A percentile compares a stretch with the other conserved stretches of the same genome.
These are phyloP conservation scores for Crithidia sp. DNA, from an alignment of 208 protist species.

Conservation along the genomic window DNA sequence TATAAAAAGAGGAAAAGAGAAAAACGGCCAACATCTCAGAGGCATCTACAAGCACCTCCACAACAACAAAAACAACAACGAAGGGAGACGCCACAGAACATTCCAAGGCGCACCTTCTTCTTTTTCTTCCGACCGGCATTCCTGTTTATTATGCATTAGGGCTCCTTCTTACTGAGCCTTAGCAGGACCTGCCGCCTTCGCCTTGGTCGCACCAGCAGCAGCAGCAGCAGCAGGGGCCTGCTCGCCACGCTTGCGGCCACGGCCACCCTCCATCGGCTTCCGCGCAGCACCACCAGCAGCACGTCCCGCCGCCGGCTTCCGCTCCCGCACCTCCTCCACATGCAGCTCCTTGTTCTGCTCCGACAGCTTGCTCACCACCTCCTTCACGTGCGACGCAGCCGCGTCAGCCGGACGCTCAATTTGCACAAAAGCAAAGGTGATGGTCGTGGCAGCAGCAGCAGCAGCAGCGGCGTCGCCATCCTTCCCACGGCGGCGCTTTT, in stretches of 20 bases:
- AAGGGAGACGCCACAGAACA: no score
- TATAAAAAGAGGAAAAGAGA: no score
- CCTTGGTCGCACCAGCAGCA: neutral
- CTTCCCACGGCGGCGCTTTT: conserved; percentile 52
- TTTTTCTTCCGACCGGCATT: neutral
- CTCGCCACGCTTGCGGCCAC: neutral
- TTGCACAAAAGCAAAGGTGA: conserved; percentile 83
- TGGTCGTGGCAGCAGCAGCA: conserved; percentile 21
- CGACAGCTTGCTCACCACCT: conserved; percentile 39
- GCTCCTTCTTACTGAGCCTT: conserved; percentile 8
- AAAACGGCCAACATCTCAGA: no score
- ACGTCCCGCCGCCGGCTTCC: conserved; percentile 7
- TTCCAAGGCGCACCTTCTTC: neutral
- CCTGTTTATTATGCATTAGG: neutral
- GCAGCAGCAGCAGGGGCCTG: neutral
- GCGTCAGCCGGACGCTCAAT: conserved; percentile 62
- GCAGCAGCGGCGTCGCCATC: conserved; percentile 25
- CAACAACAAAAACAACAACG: no score
- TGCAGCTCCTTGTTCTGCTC: conserved; percentile 36
- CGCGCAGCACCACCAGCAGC: neutral
- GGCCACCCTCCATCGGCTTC: neutral
- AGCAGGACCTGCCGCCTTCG: neutral
- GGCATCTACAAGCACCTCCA: no score
- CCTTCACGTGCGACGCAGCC: conserved; percentile 47
- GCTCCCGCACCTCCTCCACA: conserved; percentile 74